A percentile compares a stretch with the other conserved stretches of the same genome.
These are phyloP conservation scores for Ustilago lituana DNA, from an alignment of 1,284 basidiomycete genomes.

Conservation along the genomic window DNA sequence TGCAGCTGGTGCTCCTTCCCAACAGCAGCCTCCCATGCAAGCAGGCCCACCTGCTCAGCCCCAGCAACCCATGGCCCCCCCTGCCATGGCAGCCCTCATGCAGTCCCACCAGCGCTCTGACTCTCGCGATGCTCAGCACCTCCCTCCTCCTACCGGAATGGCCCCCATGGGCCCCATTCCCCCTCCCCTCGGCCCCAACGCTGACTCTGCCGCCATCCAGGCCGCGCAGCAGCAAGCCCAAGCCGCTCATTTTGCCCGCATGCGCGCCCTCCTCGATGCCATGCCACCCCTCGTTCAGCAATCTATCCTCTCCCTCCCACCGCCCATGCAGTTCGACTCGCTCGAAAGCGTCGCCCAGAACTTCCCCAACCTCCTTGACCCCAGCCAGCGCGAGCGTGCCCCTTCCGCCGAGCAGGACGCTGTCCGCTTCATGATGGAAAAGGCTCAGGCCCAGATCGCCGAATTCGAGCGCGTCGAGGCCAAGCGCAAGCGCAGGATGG, in stretches of 20 bases:
- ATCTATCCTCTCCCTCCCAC: slow-evolving; percentile 59
- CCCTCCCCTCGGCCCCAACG: slow-evolving; percentile 16
- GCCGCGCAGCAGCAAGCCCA: slow-evolving; percentile 46
- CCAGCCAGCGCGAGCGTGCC: slow-evolving; percentile 32
- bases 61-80: slow-evolving; percentile 13
- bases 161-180: slow-evolving; percentile 22
- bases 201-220: slow-evolving; percentile 37
- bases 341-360: slow-evolving; percentile 57
- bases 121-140: slow-evolving; percentile 4
- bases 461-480: slow-evolving; percentile 51
- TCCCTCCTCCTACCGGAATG: slow-evolving; percentile 10
- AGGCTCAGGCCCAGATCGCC: slow-evolving; percentile 51
- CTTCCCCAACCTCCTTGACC: slow-evolving; percentile 58
- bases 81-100: slow-evolving; percentile 26
- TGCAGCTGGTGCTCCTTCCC: slow-evolving; percentile 6
- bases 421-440: slow-evolving; percentile 52
- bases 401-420: slow-evolving; percentile 52
- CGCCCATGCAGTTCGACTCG: slow-evolving; percentile 64
- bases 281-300: slow-evolving; percentile 60
- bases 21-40: slow-evolving; percentile 11
- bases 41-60: not conserved
- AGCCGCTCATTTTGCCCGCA: slow-evolving; percentile 59
- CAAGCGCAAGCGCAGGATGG: slow-evolving; percentile 53
- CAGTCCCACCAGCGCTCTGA: slow-evolving; percentile 34
- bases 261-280: slow-evolving; percentile 61